A percentile compares a stretch with the other conserved stretches of the same genome.
Conservation (phyloP, 2,329 filamentous ascomycete genomes). For the Raffaelea deltoideospora region DNA sequence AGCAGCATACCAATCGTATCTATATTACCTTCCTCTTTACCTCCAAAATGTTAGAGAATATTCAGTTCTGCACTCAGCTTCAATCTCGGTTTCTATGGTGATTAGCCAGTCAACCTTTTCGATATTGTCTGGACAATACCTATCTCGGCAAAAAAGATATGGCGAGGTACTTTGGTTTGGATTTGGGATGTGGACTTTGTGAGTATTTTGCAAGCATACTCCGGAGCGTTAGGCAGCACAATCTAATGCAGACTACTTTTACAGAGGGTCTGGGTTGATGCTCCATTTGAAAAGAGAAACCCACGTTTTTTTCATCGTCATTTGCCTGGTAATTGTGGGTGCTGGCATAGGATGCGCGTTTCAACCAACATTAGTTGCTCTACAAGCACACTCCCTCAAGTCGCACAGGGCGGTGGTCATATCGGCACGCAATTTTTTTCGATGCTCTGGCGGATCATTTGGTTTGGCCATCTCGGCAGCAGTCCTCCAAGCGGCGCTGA, state of each 20-base stretch:
- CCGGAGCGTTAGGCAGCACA: too few species aligned
- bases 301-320: conserved; percentile 12
- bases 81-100: conserved; percentile 15
- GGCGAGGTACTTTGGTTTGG: conserved; percentile 16
- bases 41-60: conserved; percentile 11
- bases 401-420: conserved; percentile 21
- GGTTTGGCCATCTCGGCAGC: conserved; percentile 16
- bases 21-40: conserved; percentile 14
- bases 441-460: conserved; percentile 19
- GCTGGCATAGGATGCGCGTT: conserved; percentile 18
- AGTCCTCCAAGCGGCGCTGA: conserved; percentile 14
- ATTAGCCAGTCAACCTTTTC: conserved; percentile 14
- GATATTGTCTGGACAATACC: conserved; percentile 16
- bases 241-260: too few species aligned
- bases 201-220: neutral
- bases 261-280: neutral
- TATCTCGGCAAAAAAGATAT: conserved; percentile 14
- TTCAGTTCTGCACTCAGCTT: conserved; percentile 15
- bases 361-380: conserved; percentile 21
- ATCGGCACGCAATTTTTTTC: conserved; percentile 21
- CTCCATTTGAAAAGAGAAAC: conserved; percentile 12
- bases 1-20: conserved; percentile 6
- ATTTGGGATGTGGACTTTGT: conserved; percentile 17
- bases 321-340: conserved; percentile 17
- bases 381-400: conserved; percentile 19